Base-by-base conservation (phyloP, 75 land plant species). In the Pinus albicaulis region DNA sequence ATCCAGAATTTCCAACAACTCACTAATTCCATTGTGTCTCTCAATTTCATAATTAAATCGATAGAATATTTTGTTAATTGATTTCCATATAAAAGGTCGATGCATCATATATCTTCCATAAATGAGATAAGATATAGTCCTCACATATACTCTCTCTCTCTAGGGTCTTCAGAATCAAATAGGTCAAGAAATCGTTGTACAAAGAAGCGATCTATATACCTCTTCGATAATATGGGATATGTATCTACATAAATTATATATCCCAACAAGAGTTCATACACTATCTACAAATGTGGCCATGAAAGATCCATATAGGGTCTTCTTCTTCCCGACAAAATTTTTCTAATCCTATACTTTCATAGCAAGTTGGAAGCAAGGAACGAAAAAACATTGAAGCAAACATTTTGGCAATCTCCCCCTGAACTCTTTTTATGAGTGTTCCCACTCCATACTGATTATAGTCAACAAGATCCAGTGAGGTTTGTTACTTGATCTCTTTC, bases 41-140 rank as follows among this genome's bases (percentile, higher is more conserved):
- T 28, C 28, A 28, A 0, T 28, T 0, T 28, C 28, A 28, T 28
- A 28, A 28, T 0, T 28, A 28, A 28, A 28, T 28, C 28, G 1
- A 28, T 28, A 28, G 1, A 28, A 28, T 28, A 0, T 28, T 0
- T 28, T 28, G 28, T 28, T 28, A 28, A 28, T 28, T 28, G 28
- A 0, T 28, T 28, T 28, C 1, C 28, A 28, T 28, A 28, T 28
- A 28, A 28, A 28, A 0, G 28, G 85, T n/a, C 85, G 68, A 62
- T 82, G 84, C 36, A 82, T 80, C 81, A 79, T 79, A 26, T 78
- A 79, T 26, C 77, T 79, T 4, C 81, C 81, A 77, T 79, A 79
- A 22, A 82, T 82, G 24, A 78, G 84, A 80, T 82, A 84, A 60
- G 81, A 53, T 23, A 82, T 82, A 44, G 84, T 82, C 72, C 81